Base-by-base conservation (phyloP, 805 yeast genomes). In the Cyberlindnera maritima region DNA sequence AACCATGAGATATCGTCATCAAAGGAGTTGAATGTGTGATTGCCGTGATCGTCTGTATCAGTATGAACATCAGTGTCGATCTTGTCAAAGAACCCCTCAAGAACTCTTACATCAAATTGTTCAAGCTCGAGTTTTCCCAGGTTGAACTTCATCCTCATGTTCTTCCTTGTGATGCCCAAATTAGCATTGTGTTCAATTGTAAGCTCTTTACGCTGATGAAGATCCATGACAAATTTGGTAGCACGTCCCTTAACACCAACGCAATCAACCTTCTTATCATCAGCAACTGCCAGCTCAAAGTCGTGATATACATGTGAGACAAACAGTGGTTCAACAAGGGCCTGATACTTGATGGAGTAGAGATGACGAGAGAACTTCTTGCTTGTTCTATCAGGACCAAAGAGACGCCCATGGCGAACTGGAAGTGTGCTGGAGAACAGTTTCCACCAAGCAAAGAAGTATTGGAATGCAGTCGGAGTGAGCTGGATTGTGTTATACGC, bases 371-470 rank as follows among this genome's bases (percentile, higher is more conserved):
- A 86, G 58, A 91, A 85, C 63, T 88, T 90, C 47, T 79, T 80
- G 9, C 80, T 69, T 26, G 74, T 64, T 44, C 72, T 72, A 6
- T 66, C 60, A 19, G 78, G 78, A 0, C 80, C 81, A 69, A 88
- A 92, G 20, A 94, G 60, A 1, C 67, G 64, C 0, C 98, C 97
- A 39, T 78, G 74, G 43, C 95, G 76, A 14, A 89, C 77, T 0
- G 98, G 96, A 18, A 91, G 70, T 46, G 84, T 82, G 21, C 92
- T 84, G n/a, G 84, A 77, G 64, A 92, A 92, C 54, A 87, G 75
- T 29, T 68, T 66, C 96, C 97, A 91, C 98, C 98, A 94, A 4
- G 65, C 61, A 58, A 80, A 81, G 67, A 94, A 90, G 49, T 81
- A 85, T 8, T 68, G 61, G 54, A 92, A 72, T 0, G 83, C 76